Percentiles rank a stretch among this genome's conserved stretches.
Conservation (phyloP, 2,329 filamentous ascomycete species). For the Cercospora berteroae region DNA sequence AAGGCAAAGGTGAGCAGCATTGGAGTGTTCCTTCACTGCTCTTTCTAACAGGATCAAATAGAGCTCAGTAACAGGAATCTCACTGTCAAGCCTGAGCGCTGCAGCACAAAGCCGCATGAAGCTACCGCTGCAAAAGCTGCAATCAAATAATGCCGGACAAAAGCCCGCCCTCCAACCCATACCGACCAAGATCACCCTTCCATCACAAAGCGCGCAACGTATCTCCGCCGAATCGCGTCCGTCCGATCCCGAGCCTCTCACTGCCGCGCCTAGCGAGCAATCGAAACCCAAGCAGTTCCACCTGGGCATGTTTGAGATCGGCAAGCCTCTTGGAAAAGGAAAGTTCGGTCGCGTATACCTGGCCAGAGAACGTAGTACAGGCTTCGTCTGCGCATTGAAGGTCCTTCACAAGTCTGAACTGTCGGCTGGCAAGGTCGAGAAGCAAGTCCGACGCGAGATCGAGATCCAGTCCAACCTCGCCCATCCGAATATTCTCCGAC, state of each 20-base stretch:
- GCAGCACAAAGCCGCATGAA: constrained; percentile 64
- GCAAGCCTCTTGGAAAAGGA: constrained; percentile 78
- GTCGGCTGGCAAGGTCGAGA: constrained; percentile 77
- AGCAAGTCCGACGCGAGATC: constrained; percentile 82
- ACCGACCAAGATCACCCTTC: constrained; percentile 64
- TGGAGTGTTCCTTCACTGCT: constrained; percentile 14
- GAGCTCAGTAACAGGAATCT: constrained; percentile 50
- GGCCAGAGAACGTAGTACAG: constrained; percentile 72
- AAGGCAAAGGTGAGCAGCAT: constrained; percentile 69
- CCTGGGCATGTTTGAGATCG: constrained; percentile 92
- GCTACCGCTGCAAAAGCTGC: constrained; percentile 73
- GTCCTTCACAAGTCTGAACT: constrained; percentile 82
- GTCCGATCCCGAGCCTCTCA: constrained; percentile 27
- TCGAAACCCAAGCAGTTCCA: constrained; percentile 64
- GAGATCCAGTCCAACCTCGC: constrained; percentile 86
- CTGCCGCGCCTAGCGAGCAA: constrained; percentile 25
- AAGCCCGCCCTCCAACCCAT: constrained; percentile 40
- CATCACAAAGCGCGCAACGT: constrained; percentile 62
- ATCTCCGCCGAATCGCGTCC: constrained; percentile 35
- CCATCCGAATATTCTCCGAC: constrained; percentile 78
- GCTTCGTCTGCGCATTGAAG: constrained; percentile 83
- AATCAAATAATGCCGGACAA: constrained; percentile 64
- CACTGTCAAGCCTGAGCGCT: constrained; percentile 49
- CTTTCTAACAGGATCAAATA: constrained; percentile 25
- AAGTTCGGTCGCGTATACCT: constrained; percentile 87